Conservation (phyloP, 169 alveolate genomes). For the Cryptosporidium sp. region DNA sequence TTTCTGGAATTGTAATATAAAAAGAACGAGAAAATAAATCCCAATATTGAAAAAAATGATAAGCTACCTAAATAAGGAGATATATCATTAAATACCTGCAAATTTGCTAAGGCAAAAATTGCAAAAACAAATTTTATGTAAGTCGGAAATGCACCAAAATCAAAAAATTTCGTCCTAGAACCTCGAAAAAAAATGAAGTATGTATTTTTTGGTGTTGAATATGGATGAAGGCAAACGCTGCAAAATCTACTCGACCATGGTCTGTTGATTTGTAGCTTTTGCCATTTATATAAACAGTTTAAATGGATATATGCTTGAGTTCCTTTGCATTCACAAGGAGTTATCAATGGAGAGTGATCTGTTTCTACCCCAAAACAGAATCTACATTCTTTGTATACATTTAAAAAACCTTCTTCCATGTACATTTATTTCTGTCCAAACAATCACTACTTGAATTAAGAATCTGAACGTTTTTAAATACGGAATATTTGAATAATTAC, state of each 20-base stretch:
- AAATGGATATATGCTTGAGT: constrained; percentile 86
- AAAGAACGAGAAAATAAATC: not conserved
- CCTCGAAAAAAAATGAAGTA: not conserved
- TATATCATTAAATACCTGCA: not conserved
- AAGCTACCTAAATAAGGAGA: not conserved
- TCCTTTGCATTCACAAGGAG: constrained; percentile 89
- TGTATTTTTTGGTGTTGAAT: not conserved
- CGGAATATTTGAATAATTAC: not conserved
- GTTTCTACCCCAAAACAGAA: constrained; percentile 71
- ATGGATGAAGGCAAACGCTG: constrained; percentile 36
- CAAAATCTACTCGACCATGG: constrained; percentile 60
- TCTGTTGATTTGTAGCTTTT: constrained; percentile 25
- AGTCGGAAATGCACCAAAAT: not conserved
- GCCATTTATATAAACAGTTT: constrained; percentile 87
- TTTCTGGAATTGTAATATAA: not conserved
- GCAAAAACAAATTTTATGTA: not conserved
- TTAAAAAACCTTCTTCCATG: not conserved
- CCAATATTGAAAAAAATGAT: not conserved
- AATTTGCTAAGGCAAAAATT: not conserved
- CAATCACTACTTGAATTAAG: not conserved
- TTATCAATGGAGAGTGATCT: constrained; percentile 81
- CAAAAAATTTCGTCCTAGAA: not conserved
- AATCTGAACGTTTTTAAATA: too few species aligned
- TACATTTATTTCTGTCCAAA: not conserved
- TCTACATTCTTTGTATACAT: constrained; percentile 30